These are phyloP conservation scores for Rhododendron mucronatum DNA, from an alignment of 148 eudicot genomes.

Conservation along the genomic window DNA sequence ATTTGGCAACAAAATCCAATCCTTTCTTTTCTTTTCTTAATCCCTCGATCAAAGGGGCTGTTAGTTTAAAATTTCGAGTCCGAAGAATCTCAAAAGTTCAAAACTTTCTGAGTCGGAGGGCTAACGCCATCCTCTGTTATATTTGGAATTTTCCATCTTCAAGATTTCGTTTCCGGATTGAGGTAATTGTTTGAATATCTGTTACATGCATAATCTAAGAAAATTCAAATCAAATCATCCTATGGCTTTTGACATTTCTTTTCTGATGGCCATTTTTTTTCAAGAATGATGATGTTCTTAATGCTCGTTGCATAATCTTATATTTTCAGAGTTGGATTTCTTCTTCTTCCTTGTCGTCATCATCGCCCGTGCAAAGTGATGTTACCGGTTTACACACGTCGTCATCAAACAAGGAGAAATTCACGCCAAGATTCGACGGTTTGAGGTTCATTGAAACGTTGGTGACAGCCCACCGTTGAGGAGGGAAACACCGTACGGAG, in stretches of 20 bases:
- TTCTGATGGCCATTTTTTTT: neutral
- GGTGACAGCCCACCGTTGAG: slow-evolving; percentile 63
- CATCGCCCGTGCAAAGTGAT: neutral
- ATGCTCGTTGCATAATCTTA: neutral
- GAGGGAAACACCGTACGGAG: neutral
- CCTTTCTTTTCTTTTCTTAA: neutral
- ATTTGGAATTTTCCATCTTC: neutral
- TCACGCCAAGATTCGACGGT: slow-evolving; percentile 52
- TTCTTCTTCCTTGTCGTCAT: neutral
- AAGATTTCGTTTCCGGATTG: neutral
- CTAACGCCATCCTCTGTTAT: neutral
- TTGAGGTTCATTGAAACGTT: slow-evolving; percentile 61
- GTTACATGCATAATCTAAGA: too few species aligned
- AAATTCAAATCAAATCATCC: neutral
- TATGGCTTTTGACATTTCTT: neutral
- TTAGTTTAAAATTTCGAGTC: neutral
- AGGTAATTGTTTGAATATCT: neutral
- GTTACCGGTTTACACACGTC: neutral
- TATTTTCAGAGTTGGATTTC: neutral
- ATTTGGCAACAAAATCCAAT: neutral
- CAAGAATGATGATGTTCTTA: neutral
- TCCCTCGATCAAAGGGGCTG: neutral
- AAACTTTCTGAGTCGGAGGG: neutral
- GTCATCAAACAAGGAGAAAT: slow-evolving; percentile 23
- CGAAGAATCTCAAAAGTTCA: neutral